Conservation (phyloP, 2,329 filamentous ascomycete species). For the Fusarium transvaalense region DNA sequence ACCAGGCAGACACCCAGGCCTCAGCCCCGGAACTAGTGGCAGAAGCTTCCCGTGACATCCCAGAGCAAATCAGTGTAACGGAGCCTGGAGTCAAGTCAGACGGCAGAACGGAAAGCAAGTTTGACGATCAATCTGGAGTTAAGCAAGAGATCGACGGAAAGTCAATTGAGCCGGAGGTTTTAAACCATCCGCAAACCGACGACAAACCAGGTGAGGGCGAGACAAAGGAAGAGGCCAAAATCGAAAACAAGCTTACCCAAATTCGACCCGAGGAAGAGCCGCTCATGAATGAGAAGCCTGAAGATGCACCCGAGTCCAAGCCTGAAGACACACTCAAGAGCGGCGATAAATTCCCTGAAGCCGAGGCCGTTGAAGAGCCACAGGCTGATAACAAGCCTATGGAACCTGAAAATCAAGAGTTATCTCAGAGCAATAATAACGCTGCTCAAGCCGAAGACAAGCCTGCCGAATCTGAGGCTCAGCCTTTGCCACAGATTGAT, state of each 20-base stretch:
- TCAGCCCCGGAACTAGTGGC: neutral
- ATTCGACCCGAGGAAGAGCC: neutral
- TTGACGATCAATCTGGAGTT: neutral
- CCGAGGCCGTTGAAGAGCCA: neutral
- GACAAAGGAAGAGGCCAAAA: neutral
- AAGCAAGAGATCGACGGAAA: neutral
- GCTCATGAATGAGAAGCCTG: neutral
- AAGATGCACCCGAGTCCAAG: neutral
- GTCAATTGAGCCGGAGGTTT: neutral
- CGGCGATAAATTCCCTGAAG: neutral
- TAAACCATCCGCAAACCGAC: neutral
- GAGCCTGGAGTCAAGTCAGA: neutral
- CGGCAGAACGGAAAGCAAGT: neutral
- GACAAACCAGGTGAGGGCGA: neutral
- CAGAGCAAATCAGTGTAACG: neutral
- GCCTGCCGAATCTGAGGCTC: neutral
- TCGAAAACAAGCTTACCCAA: neutral
- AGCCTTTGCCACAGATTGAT: neutral
- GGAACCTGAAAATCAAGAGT: neutral
- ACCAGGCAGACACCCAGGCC: neutral
- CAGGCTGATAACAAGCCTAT: neutral
- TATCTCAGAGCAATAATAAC: neutral
- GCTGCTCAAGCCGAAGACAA: neutral
- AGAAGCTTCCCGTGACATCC: neutral
- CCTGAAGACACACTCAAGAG: neutral